Percentiles rank a stretch among this genome's conserved stretches.
These are phyloP conservation scores for Xylaria sp. DNA, from an alignment of 2,329 filamentous ascomycete species.

Conservation along the genomic window DNA sequence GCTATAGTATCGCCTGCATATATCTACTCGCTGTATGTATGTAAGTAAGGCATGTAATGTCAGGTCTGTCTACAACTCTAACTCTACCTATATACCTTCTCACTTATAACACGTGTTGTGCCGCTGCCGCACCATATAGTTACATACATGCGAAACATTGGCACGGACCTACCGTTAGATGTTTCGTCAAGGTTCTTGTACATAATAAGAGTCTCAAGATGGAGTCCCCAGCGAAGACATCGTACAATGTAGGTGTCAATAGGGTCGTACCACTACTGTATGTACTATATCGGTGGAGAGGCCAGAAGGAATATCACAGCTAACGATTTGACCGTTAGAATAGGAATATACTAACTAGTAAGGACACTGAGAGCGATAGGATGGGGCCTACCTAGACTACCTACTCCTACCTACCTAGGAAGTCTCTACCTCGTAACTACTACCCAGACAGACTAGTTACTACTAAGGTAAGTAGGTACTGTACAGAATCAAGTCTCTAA, in stretches of 20 bases:
- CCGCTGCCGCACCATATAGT: constrained; percentile 24
- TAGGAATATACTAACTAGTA: background rate
- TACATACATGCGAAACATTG: constrained; percentile 30
- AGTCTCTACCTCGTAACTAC: too few species aligned
- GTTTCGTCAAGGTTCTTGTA: constrained; percentile 30
- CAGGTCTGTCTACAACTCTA: too few species aligned
- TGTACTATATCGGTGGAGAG: constrained; percentile 1
- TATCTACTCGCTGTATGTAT: background rate
- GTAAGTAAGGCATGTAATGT: background rate
- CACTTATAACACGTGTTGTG: constrained; percentile 29
- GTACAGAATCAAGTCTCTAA: too few species aligned
- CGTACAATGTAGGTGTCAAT: constrained; percentile 27
- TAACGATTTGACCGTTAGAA: background rate
- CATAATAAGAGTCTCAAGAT: constrained; percentile 28
- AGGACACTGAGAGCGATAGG: too few species aligned
- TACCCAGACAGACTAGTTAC: too few species aligned
- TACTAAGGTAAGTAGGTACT: too few species aligned
- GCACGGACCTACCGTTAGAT: constrained; percentile 29
- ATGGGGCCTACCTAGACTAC: background rate
- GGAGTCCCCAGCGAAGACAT: constrained; percentile 24
- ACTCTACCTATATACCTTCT: background rate
- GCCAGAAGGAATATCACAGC: background rate
- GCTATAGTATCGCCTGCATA: background rate
- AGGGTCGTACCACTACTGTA: constrained; percentile 26
- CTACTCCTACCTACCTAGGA: background rate